phyloP scores from a whole-genome alignment of 768 basidiomycete genomes.

The Pisolithus orientalis region DNA sequence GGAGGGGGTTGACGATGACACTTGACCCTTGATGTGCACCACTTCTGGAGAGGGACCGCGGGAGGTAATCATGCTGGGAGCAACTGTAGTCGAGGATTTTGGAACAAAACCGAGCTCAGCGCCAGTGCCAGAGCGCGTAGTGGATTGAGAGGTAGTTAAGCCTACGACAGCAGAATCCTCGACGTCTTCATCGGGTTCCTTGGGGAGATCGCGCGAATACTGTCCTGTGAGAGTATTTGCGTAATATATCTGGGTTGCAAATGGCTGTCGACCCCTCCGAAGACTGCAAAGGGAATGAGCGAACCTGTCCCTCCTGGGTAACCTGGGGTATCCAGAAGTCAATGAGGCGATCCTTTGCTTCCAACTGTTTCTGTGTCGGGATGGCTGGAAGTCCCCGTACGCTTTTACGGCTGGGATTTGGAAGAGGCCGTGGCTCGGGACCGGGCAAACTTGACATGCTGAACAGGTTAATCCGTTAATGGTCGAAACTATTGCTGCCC shows the following conservation, averaged over 20 bases:
- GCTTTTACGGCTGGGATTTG: conserved; percentile 11
- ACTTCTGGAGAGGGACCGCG: neutral
- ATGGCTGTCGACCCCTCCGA: neutral
- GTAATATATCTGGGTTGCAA: conserved; percentile 72
- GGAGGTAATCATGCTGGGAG: neutral
- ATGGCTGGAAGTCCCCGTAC: conserved; percentile 26
- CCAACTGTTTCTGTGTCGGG: conserved; percentile 7
- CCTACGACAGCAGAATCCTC: conserved; percentile 54
- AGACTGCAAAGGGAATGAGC: conserved; percentile 12
- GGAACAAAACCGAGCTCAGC: conserved; percentile 40
- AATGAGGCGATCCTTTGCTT: conserved; percentile 29
- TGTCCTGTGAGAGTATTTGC: conserved; percentile 81
- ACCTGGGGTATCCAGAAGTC: conserved; percentile 93
- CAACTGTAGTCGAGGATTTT: conserved; percentile 12
- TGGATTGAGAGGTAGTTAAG: conserved; percentile 42
- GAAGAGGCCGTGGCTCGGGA: conserved; percentile 3
- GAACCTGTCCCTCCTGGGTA: conserved; percentile 73
- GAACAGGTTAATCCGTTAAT: neutral
- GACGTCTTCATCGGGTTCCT: conserved; percentile 52
- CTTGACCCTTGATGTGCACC: neutral
- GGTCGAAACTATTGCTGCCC: neutral
- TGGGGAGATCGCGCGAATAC: conserved; percentile 74
- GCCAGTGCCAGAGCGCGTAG: conserved; percentile 44
- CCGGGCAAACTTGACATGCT: conserved; percentile 12
- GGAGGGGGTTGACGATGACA: neutral